Evolutionary conservation across 2,329 filamentous ascomycete genomes (phyloP).

Genomic region (Seiridium unicorne): DNA sequence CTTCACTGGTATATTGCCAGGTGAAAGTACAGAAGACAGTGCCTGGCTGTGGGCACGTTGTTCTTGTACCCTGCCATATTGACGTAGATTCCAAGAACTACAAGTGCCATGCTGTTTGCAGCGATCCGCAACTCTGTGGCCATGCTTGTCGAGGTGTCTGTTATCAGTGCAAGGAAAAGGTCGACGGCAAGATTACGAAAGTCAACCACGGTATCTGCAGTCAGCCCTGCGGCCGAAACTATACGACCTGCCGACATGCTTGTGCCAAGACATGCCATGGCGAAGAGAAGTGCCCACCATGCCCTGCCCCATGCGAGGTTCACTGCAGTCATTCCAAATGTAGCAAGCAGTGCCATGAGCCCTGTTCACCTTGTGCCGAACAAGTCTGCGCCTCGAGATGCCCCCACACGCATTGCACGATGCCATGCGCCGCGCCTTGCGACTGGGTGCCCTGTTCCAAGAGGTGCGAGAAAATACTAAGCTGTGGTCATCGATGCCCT

Average conservation of each 20-base stretch:
- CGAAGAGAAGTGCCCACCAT: constrained; percentile 43
- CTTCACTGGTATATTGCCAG: constrained; percentile 45
- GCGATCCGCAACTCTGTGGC: constrained; percentile 48
- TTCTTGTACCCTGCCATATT: constrained; percentile 46
- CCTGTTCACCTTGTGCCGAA: constrained; percentile 61
- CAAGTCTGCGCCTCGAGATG: constrained; percentile 52
- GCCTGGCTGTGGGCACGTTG: constrained; percentile 53
- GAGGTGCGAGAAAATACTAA: constrained; percentile 51
- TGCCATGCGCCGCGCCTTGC: constrained; percentile 64
- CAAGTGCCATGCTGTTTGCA: constrained; percentile 49
- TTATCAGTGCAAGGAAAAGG: constrained; percentile 40
- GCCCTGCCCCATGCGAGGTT: constrained; percentile 49
- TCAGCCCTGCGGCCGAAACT: constrained; percentile 47
- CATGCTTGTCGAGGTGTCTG: constrained; percentile 55
- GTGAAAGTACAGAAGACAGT: constrained; percentile 44
- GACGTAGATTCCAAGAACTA: constrained; percentile 42
- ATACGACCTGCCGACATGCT: constrained; percentile 53
- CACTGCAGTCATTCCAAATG: constrained; percentile 58
- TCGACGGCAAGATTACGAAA: constrained; percentile 23
- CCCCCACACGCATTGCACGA: constrained; percentile 45
- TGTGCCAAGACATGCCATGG: constrained; percentile 55
- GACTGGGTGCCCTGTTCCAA: constrained; percentile 63
- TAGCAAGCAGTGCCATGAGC: constrained; percentile 52
- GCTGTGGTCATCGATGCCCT: constrained; percentile 59
- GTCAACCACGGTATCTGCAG: constrained; percentile 47